Base-by-base conservation (phyloP, 257 asterid genomes). In the Pogostemon cablin region DNA sequence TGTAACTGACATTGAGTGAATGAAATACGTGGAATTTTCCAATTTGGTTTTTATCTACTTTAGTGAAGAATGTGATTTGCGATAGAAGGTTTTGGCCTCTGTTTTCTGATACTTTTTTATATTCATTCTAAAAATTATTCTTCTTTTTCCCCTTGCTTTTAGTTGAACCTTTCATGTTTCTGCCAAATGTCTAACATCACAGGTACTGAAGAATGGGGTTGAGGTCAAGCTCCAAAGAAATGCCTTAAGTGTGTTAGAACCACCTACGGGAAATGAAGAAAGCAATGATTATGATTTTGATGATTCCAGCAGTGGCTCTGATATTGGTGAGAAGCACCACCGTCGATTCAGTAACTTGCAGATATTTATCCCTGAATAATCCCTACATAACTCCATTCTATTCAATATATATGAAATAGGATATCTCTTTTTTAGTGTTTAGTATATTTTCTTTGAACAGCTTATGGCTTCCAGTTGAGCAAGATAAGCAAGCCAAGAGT, bases 171-270 rank as follows among this genome's bases (percentile, higher is more conserved):
- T 57, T 49, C 38, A 9, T 40, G 49, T 47, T 35, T 43, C 56
- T 34, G 60, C 47, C 58, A 12, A 53, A 61, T 55, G n/a, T 44
- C 6, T 48, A 62, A 38, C n/a, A 42, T 75, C 15, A 48, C 75
- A 93, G 98, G 98, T 90, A 59, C 72, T 93, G 86, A 93, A 88
- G 81, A 93, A 93, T 78, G 98, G 98, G 8, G 92, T 85, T 69
- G 98, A 93, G 81, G 98, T 90, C 53, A 90, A 93, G 82, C 95
- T 93, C 73, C 98, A 93, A 75, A 75, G 97, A 72, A 93, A 93
- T 82, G 98, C 98, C 25, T 79, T 93, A 81, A 90, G 98, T 53
- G 97, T 93, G 48, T 66, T 93, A 77, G 97, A 93, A 74, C 95
- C 86, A 65, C 97, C 97, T 55, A 90, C 97, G 8, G 97, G 97